Evolutionary conservation across 2,329 filamentous ascomycete species (phyloP), one percentile per base, ranked within the genome.

Genomic region (Lasiodiplodia sp.): DNA sequence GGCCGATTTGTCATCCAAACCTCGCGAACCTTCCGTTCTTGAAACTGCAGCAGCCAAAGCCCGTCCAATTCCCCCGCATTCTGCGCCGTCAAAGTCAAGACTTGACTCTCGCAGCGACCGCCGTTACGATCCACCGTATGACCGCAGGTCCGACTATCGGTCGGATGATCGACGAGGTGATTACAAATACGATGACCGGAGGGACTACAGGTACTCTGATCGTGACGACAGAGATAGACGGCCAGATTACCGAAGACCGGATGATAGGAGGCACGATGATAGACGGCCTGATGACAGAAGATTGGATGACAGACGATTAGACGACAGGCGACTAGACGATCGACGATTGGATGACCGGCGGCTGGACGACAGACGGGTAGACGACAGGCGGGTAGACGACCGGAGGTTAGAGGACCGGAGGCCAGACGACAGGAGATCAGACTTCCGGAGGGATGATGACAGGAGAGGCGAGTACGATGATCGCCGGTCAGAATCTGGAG

Each of bases 1-100:
- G 52, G 76, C 82, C 51, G 85, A 86, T 69, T 73, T 87, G 65
- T 80, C 82, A 16, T 70, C 76, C 55, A 71, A 74, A 10, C 72
- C 75, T 52, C 74, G 72, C 40, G 73, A 82, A 79, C 63, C 71
- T 73, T 75, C 80, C 74, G 21, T 77, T 76, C 51, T 73, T 74
- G 10, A 76, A 83, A 75, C 70, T 80, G 75, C 79, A 76, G 62
- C 75, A 18, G 74, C 79, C 44, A 81, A 81, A n/a, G 69, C 73
- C 28, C 78, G 79, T 4, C 75, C 73, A 57, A 55, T 68, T 51
- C 67, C 58, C 7, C 14, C 53, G 11, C 55, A 62, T 8, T 31
- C 56, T 21, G 40, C 60, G 11, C 34, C 38, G 11, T 60, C 67
- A 12, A 68, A 68, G 28, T n/a, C 67, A n/a, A 56, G 67, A 14